These are phyloP conservation scores for Coemansia sp. DNA, from an alignment of 371 early-diverging fungal genomes.

Conservation along the genomic window DNA sequence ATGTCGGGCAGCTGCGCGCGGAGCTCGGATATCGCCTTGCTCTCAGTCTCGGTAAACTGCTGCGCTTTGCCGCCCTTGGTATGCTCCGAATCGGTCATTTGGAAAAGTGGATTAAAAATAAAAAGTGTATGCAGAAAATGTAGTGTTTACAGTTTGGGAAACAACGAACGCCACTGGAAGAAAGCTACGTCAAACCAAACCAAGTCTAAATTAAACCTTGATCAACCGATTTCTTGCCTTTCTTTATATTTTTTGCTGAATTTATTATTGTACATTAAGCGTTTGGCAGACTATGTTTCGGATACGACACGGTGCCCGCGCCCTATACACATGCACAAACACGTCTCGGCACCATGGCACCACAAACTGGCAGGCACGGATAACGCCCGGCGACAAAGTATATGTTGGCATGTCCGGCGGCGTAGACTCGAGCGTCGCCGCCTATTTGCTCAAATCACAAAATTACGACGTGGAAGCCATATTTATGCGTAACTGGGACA, in stretches of 20 bases:
- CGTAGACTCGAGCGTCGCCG: conserved; percentile 88
- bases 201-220: background rate
- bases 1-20: conserved; percentile 56
- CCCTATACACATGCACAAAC: background rate
- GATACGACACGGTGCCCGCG: background rate
- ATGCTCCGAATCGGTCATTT: conserved; percentile 6
- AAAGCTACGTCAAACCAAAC: background rate
- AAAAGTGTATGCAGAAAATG: background rate
- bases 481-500: conserved; percentile 96
- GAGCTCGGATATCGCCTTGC: conserved; percentile 51
- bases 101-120: background rate
- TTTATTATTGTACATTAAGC: too few relatives aligned
- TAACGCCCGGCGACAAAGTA: conserved; percentile 51
- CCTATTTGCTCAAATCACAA: conserved; percentile 64
- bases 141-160: background rate
- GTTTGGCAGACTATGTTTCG: background rate
- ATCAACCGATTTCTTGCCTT: background rate
- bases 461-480: conserved; percentile 71
- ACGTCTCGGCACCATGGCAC: background rate
- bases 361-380: background rate
- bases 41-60: conserved; percentile 54
- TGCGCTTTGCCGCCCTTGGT: conserved; percentile 24
- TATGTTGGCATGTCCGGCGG: conserved; percentile 87
- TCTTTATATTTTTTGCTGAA: background rate
- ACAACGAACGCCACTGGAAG: background rate